A percentile compares a stretch with the other conserved stretches of the same genome.
Conservation (phyloP, 306 rosid species). For the Arachis hypogaea region DNA sequence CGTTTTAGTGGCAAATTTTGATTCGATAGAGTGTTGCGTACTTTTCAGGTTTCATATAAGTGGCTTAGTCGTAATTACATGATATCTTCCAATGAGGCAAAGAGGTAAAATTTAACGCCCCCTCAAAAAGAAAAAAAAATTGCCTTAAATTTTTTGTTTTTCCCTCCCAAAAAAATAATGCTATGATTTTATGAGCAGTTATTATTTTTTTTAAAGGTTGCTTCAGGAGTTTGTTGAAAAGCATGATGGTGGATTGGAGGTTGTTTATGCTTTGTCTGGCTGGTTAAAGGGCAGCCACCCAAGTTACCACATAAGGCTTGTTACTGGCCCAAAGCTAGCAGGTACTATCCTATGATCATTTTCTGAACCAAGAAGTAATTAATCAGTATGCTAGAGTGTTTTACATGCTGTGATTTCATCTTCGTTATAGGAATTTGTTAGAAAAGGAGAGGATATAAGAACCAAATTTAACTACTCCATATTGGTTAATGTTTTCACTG, state of each 20-base stretch:
- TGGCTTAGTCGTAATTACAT: conserved; percentile 96
- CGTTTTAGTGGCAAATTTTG: background rate
- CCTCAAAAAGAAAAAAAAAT: background rate
- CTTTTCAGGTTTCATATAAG: conserved; percentile 85
- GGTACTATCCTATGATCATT: conserved; percentile 44
- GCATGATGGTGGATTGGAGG: conserved; percentile 69
- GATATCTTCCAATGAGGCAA: conserved; percentile 80
- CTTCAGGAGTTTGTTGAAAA: conserved; percentile 82
- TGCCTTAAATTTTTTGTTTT: background rate
- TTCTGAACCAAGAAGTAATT: background rate
- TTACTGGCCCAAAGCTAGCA: conserved; percentile 67
- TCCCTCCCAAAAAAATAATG: background rate
- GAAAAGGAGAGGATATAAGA: background rate
- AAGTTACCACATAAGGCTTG: conserved; percentile 81
- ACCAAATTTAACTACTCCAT: conserved; percentile 15
- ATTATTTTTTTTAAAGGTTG: conserved; percentile 58
- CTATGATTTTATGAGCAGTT: conserved; percentile 28
- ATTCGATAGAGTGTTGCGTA: background rate
- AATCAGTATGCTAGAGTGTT: background rate
- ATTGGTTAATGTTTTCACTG: background rate
- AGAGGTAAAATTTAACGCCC: conserved; percentile 54
- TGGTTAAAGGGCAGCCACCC: conserved; percentile 73
- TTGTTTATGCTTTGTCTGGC: conserved; percentile 82
- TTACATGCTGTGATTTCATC: conserved; percentile 2
- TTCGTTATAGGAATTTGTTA: background rate